A percentile compares a stretch with the other conserved stretches of the same genome.
phyloP scores from a whole-genome alignment of 805 yeast species.

The Yueomyces sp. region DNA sequence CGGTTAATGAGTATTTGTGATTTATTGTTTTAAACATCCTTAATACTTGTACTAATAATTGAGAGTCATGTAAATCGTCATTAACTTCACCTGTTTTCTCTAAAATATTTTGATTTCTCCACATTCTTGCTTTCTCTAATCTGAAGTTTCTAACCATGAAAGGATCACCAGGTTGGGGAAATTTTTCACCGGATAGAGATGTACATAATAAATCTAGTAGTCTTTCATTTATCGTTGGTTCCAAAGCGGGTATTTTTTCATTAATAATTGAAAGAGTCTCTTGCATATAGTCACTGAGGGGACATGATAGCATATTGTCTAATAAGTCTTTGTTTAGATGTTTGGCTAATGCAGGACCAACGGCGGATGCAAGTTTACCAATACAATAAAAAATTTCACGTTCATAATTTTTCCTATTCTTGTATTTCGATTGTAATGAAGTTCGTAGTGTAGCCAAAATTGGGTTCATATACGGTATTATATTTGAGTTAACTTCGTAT shows the following conservation, averaged over 20 bases:
- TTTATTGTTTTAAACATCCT: conserved; percentile 63
- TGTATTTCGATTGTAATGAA: conserved; percentile 41
- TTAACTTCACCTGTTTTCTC: conserved; percentile 45
- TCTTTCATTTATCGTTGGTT: conserved; percentile 56
- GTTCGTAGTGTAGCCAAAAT: conserved; percentile 76
- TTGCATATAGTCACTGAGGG: conserved; percentile 73
- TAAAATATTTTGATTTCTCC: conserved; percentile 58
- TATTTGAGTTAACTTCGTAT: conserved; percentile 57
- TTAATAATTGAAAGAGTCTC: conserved; percentile 57
- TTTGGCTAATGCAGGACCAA: conserved; percentile 87
- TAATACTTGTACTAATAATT: conserved; percentile 61
- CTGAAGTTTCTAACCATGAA: conserved; percentile 47
- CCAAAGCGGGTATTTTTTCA: conserved; percentile 66
- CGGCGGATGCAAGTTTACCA: conserved; percentile 73
- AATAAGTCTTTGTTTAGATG: conserved; percentile 72
- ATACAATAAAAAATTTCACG: conserved; percentile 82
- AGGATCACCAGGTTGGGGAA: conserved; percentile 80
- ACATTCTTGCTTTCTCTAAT: conserved; percentile 56
- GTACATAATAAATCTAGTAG: conserved; percentile 58
- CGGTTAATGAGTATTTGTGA: conserved; percentile 66
- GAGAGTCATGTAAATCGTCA: conserved; percentile 33
- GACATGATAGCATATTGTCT: conserved; percentile 67
- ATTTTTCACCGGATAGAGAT: conserved; percentile 69
- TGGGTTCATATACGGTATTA: conserved; percentile 79
- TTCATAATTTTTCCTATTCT: conserved; percentile 59